Percentiles rank a stretch among this genome's conserved stretches.
Conservation (phyloP, 2,329 filamentous ascomycete species). For the Trichoderma citrinoviride region DNA sequence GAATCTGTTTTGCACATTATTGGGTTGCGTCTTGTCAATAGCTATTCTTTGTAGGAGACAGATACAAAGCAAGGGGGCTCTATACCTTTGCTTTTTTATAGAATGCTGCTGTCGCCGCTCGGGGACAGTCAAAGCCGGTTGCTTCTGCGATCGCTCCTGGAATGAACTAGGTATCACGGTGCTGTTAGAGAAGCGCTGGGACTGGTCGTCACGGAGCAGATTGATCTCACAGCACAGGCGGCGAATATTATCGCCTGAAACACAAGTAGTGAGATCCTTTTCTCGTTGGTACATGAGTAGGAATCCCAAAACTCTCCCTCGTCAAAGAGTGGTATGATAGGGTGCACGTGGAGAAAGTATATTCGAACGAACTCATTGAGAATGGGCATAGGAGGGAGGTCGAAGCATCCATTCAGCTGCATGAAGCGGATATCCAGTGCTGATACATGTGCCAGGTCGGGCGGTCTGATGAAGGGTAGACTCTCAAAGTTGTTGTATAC, state of each 20-base stretch:
- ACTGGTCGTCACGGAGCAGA: neutral
- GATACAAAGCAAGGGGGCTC: neutral
- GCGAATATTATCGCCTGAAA: conserved; percentile 26
- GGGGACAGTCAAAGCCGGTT: conserved; percentile 13
- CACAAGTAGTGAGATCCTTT: conserved; percentile 19
- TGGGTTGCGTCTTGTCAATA: neutral
- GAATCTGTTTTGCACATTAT: neutral
- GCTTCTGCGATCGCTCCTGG: conserved; percentile 11
- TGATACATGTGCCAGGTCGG: conserved; percentile 8
- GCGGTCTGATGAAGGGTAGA: conserved; percentile 6
- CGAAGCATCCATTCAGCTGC: conserved; percentile 24
- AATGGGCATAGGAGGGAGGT: conserved; percentile 21
- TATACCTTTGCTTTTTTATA: conserved; percentile 21
- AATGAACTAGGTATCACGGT: neutral
- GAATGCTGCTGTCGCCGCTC: conserved; percentile 15
- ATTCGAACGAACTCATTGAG: conserved; percentile 26
- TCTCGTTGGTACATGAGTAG: conserved; percentile 23
- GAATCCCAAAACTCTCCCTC: conserved; percentile 26
- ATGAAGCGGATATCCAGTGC: conserved; percentile 22
- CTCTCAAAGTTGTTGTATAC: conserved; percentile 4
- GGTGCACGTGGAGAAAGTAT: conserved; percentile 29
- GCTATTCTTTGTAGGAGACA: neutral
- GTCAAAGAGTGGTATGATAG: conserved; percentile 26
- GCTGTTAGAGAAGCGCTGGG: neutral
- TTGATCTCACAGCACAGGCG: conserved; percentile 23